Conservation (phyloP, 2,329 filamentous ascomycete genomes). For the Fusarium decemcellulare region DNA sequence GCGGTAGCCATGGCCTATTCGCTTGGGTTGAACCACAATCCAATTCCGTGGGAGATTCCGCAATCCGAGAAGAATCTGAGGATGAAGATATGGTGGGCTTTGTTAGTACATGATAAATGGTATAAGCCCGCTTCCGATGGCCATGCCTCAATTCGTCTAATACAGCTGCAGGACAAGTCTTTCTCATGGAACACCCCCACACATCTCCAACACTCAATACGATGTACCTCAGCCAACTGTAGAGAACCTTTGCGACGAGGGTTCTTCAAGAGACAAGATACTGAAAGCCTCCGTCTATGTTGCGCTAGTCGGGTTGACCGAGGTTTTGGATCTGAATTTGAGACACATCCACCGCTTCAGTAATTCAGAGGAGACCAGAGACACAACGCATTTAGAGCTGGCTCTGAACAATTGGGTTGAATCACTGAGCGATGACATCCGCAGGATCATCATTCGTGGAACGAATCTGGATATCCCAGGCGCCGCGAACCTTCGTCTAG, state of each 20-base stretch:
- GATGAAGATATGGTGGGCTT: conserved; percentile 69
- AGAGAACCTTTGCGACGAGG: conserved; percentile 50
- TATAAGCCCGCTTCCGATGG: conserved; percentile 35
- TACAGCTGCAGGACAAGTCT: conserved; percentile 60
- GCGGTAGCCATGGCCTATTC: conserved; percentile 68
- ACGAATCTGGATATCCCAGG: conserved; percentile 58
- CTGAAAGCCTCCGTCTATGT: conserved; percentile 58
- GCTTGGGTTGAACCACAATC: conserved; percentile 68
- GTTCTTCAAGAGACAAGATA: conserved; percentile 27
- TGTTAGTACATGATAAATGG: conserved; percentile 70
- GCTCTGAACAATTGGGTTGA: conserved; percentile 62
- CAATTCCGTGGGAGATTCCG: conserved; percentile 66
- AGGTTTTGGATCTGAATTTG: conserved; percentile 51
- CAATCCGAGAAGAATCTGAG: conserved; percentile 64
- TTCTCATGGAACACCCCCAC: conserved; percentile 67
- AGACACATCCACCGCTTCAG: conserved; percentile 54
- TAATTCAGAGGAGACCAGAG: conserved; percentile 42
- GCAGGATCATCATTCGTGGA: conserved; percentile 59
- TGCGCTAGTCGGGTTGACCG: conserved; percentile 60
- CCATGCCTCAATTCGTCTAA: conserved; percentile 3
- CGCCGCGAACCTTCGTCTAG: conserved; percentile 65
- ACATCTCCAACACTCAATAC: conserved; percentile 60
- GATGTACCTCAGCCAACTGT: conserved; percentile 62
- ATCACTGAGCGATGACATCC: conserved; percentile 53
- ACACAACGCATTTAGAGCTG: conserved; percentile 53